Evolutionary conservation across 2,329 filamentous ascomycete species (phyloP).

Genomic region (Myriosclerotinia duriaeana): DNA sequence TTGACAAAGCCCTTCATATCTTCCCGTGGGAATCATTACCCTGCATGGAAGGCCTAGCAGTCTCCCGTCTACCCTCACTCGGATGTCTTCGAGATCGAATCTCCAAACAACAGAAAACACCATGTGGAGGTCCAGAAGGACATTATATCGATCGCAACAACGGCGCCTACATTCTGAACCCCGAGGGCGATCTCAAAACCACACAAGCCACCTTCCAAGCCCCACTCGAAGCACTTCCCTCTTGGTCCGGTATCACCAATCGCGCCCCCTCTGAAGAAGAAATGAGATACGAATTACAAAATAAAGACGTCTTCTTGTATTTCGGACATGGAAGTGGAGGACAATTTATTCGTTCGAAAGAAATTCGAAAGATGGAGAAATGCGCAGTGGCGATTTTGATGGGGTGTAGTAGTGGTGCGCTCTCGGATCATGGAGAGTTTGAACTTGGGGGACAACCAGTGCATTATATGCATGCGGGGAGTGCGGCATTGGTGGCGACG

Average conservation of each 20-base stretch:
- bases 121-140: constrained; percentile 42
- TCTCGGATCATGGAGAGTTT: constrained; percentile 80
- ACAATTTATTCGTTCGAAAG: constrained; percentile 86
- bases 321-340: constrained; percentile 95
- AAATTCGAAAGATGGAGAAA: constrained; percentile 72
- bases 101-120: constrained; percentile 41
- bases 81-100: constrained; percentile 78
- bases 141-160: constrained; percentile 55
- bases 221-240: constrained; percentile 61
- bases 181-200: constrained; percentile 75
- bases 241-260: constrained; percentile 70
- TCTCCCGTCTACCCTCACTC: constrained; percentile 86
- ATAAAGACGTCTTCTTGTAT: constrained; percentile 77
- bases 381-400: constrained; percentile 87
- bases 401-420: constrained; percentile 84
- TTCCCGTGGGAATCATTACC: constrained; percentile 97
- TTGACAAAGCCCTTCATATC: constrained; percentile 86
- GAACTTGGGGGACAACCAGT: constrained; percentile 88
- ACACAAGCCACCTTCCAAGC: constrained; percentile 75
- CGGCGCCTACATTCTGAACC: constrained; percentile 85
- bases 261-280: constrained; percentile 73
- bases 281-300: constrained; percentile 66
- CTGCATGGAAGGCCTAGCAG: constrained; percentile 73
- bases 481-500: constrained; percentile 83
- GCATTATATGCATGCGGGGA: constrained; percentile 87